Evolutionary conservation across 768 basidiomycete species (phyloP), one percentile per base, ranked within the genome.

Genomic region (Collybia nuda): DNA sequence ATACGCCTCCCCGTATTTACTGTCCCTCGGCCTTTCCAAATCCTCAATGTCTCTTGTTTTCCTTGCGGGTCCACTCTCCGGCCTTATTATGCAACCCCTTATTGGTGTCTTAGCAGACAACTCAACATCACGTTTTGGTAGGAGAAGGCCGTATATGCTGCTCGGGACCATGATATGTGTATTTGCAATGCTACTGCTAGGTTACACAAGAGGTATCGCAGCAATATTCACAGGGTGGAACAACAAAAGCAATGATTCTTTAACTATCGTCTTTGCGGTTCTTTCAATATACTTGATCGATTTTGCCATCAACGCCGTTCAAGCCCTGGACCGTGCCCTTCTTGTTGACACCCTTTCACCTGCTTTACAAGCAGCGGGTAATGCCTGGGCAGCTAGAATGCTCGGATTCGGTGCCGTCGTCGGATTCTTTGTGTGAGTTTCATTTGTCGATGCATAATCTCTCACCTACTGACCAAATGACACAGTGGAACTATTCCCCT

Each of bases 321-420:
- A 89, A 74, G 91, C 93, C 0, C 82, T 93, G 17, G 93, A 97
- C 64, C 88, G 95, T 42, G 91, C 94, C 0, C 78, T 97, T 8
- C 73, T 98, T 6, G 91, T 98, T 0, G 95, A 98, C 62, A 88
- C 80, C 0, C 67, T 96, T 3, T 86, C 93, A 0, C 71, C 88
- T 0, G 63, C 78, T 1, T 74, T 82, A 21, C 95, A 98, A 65
- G 84, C 93, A 5, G 73, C 79, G 7, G 94, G 90, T 0, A 97
- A 95, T 62, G 95, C 95, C 0, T 98, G 95, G 95, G 95, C 93
- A 0, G 92, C 90, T 0, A 74, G 88, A n/a, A 95, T 97, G 92
- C 71, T 89, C 40, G 91, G 90, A 1, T 60, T 94, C 22, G 95
- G 95, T 9, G 85, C 89, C 48, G 86, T 96, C 0, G 72, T 84